These are phyloP conservation scores for Calonectria pteridis DNA, from an alignment of 2,329 filamentous ascomycete genomes.

Conservation along the genomic window DNA sequence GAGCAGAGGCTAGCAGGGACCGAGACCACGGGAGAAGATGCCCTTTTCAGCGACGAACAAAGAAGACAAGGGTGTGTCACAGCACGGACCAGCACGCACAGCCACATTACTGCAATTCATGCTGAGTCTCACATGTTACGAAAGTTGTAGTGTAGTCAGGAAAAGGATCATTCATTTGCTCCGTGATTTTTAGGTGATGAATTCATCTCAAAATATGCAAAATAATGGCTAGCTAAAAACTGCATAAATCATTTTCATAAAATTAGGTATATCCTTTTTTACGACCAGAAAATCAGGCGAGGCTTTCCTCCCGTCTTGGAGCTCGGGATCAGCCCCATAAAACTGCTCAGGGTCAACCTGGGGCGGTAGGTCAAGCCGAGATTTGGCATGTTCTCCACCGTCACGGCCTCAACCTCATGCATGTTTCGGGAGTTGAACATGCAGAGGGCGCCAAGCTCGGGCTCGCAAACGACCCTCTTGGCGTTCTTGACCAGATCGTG, in stretches of 20 bases:
- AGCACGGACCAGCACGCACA: background rate
- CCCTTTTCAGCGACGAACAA: background rate
- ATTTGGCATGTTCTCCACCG: background rate
- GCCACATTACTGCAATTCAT: background rate
- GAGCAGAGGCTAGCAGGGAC: background rate
- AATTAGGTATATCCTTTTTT: background rate
- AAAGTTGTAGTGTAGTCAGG: background rate
- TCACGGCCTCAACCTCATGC: slow-evolving; percentile 3
- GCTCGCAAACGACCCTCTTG: slow-evolving; percentile 3
- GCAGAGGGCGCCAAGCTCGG: slow-evolving; percentile 5
- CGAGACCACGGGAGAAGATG: background rate
- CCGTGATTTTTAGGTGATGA: background rate
- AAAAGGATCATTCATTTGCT: background rate
- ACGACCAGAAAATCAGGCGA: background rate
- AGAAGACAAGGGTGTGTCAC: background rate
- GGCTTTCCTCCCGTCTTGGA: background rate
- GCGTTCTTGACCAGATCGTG: background rate
- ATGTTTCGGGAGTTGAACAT: slow-evolving; percentile 11
- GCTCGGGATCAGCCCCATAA: background rate
- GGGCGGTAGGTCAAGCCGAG: background rate
- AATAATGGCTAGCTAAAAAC: background rate
- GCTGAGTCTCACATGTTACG: background rate
- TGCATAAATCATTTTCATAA: background rate
- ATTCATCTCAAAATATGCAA: slow-evolving; percentile 1
- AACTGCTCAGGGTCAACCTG: slow-evolving; percentile 6